phyloP scores from a whole-genome alignment of 129 eudicot genomes.

The Helianthus tuberosus region DNA sequence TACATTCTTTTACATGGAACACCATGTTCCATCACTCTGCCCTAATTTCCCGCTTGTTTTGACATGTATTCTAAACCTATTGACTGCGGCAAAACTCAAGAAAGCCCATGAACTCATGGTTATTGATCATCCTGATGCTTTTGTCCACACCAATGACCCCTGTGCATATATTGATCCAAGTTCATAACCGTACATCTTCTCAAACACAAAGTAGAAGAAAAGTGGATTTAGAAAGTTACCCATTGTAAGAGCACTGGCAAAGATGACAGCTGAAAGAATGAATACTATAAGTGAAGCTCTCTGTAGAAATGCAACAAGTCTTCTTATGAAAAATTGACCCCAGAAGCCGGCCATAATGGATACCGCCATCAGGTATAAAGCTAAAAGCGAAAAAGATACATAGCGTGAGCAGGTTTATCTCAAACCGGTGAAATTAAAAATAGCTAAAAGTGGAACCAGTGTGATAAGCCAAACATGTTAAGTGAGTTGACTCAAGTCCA shows the following conservation, averaged over 20 bases:
- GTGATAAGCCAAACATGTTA: neutral
- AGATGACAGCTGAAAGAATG: conserved; percentile 87
- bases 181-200: neutral
- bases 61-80: conserved; percentile 10
- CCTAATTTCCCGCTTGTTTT: neutral
- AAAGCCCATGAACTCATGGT: conserved; percentile 94
- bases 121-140: conserved; percentile 70
- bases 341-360: conserved; percentile 87
- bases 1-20: conserved; percentile 26
- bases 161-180: conserved; percentile 29
- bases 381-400: conserved; percentile 48
- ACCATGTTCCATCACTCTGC: conserved; percentile 12
- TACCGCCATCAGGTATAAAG: conserved; percentile 73
- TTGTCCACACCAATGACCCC: conserved; percentile 80
- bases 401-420: neutral
- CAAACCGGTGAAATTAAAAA: neutral
- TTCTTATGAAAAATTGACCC: conserved; percentile 80
- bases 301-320: conserved; percentile 58
- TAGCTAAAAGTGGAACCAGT: neutral
- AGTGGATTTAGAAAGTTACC: conserved; percentile 44
- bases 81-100: conserved; percentile 75
- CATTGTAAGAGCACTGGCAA: conserved; percentile 89
- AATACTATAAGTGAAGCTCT: conserved; percentile 90
- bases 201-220: conserved; percentile 6
- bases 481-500: neutral